A percentile compares a stretch with the other conserved stretches of the same genome.
phyloP scores from a whole-genome alignment of 106 monocot species.

The Cymbidium sinense region DNA sequence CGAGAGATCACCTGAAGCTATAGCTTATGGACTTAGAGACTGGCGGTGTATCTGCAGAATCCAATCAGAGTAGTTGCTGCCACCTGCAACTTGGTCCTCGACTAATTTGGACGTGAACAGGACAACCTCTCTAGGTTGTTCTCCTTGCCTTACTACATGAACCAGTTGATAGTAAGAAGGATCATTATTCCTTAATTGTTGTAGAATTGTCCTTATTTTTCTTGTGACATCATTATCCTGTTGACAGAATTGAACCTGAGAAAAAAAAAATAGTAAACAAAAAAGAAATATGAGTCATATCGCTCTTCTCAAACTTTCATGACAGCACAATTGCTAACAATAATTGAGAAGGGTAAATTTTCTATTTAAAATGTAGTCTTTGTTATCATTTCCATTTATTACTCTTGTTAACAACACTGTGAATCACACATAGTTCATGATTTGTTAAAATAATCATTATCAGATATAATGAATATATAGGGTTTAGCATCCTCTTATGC shows the following conservation, averaged over 20 bases:
- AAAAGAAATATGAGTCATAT: too few species aligned
- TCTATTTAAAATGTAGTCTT: background rate
- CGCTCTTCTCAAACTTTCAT: too few species aligned
- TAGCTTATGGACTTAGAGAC: slow-evolving; percentile 33
- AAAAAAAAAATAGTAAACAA: background rate
- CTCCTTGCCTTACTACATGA: slow-evolving; percentile 73
- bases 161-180: slow-evolving; percentile 49
- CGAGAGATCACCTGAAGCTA: background rate
- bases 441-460: too few species aligned
- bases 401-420: background rate
- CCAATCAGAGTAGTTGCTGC: slow-evolving; percentile 72
- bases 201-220: slow-evolving; percentile 43
- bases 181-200: slow-evolving; percentile 44
- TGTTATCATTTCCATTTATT: background rate
- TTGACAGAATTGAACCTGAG: slow-evolving; percentile 50
- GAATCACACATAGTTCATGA: too few species aligned
- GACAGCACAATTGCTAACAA: background rate
- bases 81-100: slow-evolving; percentile 72
- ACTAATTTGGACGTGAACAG: slow-evolving; percentile 68
- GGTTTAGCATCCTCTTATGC: too few species aligned
- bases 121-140: slow-evolving; percentile 67
- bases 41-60: slow-evolving; percentile 75
- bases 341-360: background rate
- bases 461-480: too few species aligned
- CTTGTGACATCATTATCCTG: slow-evolving; percentile 46